A percentile compares a stretch with the other conserved stretches of the same genome.
Evolutionary conservation across 331 rosid species (phyloP).

Genomic region (Malus hybrid): DNA sequence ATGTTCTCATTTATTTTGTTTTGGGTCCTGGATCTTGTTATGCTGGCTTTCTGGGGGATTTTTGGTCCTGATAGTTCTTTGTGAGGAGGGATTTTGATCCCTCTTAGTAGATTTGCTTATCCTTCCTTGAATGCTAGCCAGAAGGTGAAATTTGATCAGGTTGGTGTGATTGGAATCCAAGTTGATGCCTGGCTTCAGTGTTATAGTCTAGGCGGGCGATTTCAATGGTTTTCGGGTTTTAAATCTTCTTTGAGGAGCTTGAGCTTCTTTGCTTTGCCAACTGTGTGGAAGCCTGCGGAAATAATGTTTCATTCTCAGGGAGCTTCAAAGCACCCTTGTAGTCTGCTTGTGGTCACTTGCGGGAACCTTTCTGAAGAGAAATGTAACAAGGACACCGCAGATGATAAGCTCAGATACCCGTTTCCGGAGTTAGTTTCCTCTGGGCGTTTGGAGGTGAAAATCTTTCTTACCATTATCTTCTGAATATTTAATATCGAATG

Average conservation of each 20-base stretch:
- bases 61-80: slow-evolving; percentile 8
- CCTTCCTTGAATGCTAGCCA: slow-evolving; percentile 2
- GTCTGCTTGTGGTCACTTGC: slow-evolving; percentile 74
- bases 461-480: background rate
- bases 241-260: slow-evolving; percentile 16
- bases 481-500: background rate
- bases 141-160: background rate
- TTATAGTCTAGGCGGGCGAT: slow-evolving; percentile 13
- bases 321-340: slow-evolving; percentile 59
- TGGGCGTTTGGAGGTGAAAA: slow-evolving; percentile 87
- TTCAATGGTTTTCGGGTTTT: slow-evolving; percentile 12
- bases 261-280: slow-evolving; percentile 16
- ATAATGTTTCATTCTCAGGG: slow-evolving; percentile 77
- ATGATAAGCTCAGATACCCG: slow-evolving; percentile 39
- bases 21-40: slow-evolving; percentile 19
- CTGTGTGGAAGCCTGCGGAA: slow-evolving; percentile 10
- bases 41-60: slow-evolving; percentile 3
- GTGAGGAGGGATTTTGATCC: slow-evolving; percentile 9
- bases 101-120: slow-evolving; percentile 18
- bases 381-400: slow-evolving; percentile 26
- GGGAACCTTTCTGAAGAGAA: slow-evolving; percentile 33
- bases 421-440: slow-evolving; percentile 69
- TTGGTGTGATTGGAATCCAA: background rate
- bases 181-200: slow-evolving; percentile 6
- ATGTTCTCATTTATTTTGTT: background rate